Conservation (phyloP, 2,329 filamentous ascomycete genomes). For the Hymenoscyphus infarciens region DNA sequence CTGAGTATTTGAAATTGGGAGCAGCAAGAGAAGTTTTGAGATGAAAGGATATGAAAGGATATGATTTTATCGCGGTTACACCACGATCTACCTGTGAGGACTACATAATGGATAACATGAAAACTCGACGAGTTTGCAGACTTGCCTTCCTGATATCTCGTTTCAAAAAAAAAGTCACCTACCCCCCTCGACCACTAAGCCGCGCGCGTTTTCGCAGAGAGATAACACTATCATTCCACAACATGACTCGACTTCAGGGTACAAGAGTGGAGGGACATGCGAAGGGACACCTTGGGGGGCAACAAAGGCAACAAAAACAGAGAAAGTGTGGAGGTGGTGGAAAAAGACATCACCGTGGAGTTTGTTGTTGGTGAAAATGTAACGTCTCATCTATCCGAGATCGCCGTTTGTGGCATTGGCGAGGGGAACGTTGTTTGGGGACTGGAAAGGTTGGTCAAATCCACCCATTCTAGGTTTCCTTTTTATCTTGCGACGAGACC, state of each 20-base stretch:
- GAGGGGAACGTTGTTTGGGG: conserved; percentile 10
- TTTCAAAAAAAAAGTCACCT: neutral
- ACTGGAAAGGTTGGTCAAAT: neutral
- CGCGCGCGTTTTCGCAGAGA: neutral
- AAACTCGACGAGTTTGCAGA: conserved; percentile 13
- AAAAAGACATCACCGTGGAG: conserved; percentile 11
- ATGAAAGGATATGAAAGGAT: conserved; percentile 3
- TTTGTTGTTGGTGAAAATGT: conserved; percentile 22
- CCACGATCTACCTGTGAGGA: conserved; percentile 18
- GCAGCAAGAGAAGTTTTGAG: neutral
- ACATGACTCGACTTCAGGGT: conserved; percentile 7
- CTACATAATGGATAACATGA: conserved; percentile 29
- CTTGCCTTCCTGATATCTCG: conserved; percentile 18
- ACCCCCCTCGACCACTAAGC: conserved; percentile 8
- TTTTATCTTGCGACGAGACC: neutral
- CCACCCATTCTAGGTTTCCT: neutral
- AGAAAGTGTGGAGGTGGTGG: neutral
- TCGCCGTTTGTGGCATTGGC: conserved; percentile 11
- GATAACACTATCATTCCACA: neutral
- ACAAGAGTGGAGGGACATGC: conserved; percentile 18
- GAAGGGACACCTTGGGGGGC: neutral
- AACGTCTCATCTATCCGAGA: conserved; percentile 27
- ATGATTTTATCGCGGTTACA: conserved; percentile 12
- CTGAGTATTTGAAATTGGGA: neutral
- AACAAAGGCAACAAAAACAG: conserved; percentile 2